These are phyloP conservation scores for Salix viminalis DNA, from an alignment of 345 rosid species.

Conservation along the genomic window DNA sequence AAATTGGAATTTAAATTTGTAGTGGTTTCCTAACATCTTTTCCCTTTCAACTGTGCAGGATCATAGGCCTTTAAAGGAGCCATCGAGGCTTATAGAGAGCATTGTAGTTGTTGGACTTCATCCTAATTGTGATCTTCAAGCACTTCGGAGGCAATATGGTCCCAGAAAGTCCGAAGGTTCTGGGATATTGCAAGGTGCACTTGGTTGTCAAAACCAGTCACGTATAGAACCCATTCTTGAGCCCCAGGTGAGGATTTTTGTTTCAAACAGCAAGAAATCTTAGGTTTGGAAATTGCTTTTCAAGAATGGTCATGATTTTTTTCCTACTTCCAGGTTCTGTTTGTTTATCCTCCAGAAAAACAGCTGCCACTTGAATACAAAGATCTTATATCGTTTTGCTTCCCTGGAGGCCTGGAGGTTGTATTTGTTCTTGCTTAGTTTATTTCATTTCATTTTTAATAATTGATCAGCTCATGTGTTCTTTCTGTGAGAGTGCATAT, in stretches of 20 bases:
- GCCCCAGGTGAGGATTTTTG: slow-evolving; percentile 59
- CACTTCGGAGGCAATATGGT: slow-evolving; percentile 60
- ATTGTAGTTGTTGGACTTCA: slow-evolving; percentile 93
- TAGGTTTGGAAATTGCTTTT: background rate
- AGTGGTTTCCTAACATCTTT: slow-evolving; percentile 11
- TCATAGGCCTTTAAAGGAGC: slow-evolving; percentile 69
- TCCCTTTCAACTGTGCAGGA: slow-evolving; percentile 51
- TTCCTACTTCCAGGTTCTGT: slow-evolving; percentile 60
- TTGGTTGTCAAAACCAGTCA: slow-evolving; percentile 56
- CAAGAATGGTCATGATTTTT: slow-evolving; percentile 1
- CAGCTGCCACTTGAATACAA: slow-evolving; percentile 71
- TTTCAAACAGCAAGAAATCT: background rate
- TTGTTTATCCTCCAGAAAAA: slow-evolving; percentile 87
- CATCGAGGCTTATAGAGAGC: slow-evolving; percentile 86
- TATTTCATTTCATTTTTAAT: background rate
- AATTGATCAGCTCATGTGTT: background rate
- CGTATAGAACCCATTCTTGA: slow-evolving; percentile 74
- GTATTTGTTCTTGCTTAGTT: slow-evolving; percentile 12
- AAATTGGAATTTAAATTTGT: background rate
- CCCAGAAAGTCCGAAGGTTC: slow-evolving; percentile 55
- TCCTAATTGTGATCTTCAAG: slow-evolving; percentile 80
- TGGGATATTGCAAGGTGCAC: slow-evolving; percentile 53
- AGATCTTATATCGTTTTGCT: slow-evolving; percentile 92
- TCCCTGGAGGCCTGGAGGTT: slow-evolving; percentile 94
- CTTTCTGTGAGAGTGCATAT: background rate